Evolutionary conservation across 2,329 filamentous ascomycete species (phyloP).

Genomic region (Colletotrichum somersetense): DNA sequence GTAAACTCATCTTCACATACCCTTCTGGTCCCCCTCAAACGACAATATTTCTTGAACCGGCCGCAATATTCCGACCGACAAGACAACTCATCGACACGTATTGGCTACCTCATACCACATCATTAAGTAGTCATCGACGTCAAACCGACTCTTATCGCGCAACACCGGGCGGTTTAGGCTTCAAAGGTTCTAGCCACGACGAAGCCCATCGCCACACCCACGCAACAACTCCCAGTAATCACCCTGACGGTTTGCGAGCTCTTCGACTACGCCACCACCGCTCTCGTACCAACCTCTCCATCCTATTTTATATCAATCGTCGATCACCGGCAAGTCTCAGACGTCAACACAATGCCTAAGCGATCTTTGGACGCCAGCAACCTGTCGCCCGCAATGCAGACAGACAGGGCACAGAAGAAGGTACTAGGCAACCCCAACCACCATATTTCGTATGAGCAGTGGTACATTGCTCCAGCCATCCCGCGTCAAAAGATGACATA

Average conservation of each 20-base stretch:
- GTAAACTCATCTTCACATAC: neutral
- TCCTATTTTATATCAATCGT: conserved; percentile 25
- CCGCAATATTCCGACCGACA: neutral
- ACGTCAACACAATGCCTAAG: conserved; percentile 53
- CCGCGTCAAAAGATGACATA: no score
- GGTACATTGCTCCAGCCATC: neutral
- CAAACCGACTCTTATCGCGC: neutral
- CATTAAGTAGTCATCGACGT: no score
- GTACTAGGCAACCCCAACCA: conserved; percentile 43
- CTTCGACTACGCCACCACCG: neutral
- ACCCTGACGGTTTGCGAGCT: neutral
- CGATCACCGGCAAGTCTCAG: conserved; percentile 20
- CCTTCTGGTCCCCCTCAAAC: conserved; percentile 20
- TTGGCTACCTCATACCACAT: neutral
- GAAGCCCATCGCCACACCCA: conserved; percentile 29
- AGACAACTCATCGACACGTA: neutral
- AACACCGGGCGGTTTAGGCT: conserved; percentile 25
- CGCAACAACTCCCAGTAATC: neutral
- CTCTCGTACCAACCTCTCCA: neutral
- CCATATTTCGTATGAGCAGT: neutral
- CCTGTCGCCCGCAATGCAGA: conserved; percentile 47
- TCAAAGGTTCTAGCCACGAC: conserved; percentile 36
- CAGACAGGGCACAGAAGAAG: conserved; percentile 48
- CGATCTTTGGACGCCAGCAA: conserved; percentile 50
- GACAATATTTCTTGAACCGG: neutral